Percentiles rank a stretch among this genome's conserved stretches.
These are phyloP conservation scores for Choricystis sp. DNA, from an alignment of 139 green algal genomes.

Conservation along the genomic window DNA sequence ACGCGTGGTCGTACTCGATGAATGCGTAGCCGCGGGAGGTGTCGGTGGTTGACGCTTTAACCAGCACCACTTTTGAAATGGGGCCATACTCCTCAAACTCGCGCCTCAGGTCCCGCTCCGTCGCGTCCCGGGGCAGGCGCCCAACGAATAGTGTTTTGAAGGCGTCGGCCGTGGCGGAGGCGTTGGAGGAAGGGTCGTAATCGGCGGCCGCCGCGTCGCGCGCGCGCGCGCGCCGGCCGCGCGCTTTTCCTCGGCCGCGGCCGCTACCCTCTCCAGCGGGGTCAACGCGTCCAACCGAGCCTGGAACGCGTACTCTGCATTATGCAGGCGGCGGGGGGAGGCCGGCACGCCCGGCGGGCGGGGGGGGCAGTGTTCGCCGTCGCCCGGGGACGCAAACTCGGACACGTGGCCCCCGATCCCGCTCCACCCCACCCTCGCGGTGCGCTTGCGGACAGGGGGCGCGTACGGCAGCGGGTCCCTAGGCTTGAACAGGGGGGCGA, in stretches of 20 bases:
- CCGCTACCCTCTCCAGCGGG: not conserved
- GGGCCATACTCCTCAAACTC: conserved; percentile 20
- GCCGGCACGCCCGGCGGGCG: too few relatives aligned
- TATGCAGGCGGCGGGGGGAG: not conserved
- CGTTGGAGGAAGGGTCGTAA: not conserved
- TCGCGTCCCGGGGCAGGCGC: not conserved
- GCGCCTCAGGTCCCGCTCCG: conserved; percentile 11
- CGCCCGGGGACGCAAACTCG: not conserved
- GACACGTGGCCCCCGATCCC: not conserved
- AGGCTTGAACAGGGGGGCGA: not conserved
- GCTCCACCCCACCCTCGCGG: not conserved
- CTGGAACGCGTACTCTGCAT: not conserved
- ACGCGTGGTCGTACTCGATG: conserved; percentile 30
- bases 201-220: too few relatives aligned
- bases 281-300: not conserved
- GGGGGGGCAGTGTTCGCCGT: not conserved
- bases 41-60: conserved; percentile 15
- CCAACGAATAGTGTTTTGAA: not conserved
- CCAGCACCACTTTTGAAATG: conserved; percentile 12
- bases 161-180: not conserved
- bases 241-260: too few relatives aligned
- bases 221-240: too few relatives aligned
- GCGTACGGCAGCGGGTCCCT: not conserved
- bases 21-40: conserved; percentile 32
- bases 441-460: not conserved